Base-by-base conservation (phyloP, 2,329 filamentous ascomycete species). In the Alternaria atra region DNA sequence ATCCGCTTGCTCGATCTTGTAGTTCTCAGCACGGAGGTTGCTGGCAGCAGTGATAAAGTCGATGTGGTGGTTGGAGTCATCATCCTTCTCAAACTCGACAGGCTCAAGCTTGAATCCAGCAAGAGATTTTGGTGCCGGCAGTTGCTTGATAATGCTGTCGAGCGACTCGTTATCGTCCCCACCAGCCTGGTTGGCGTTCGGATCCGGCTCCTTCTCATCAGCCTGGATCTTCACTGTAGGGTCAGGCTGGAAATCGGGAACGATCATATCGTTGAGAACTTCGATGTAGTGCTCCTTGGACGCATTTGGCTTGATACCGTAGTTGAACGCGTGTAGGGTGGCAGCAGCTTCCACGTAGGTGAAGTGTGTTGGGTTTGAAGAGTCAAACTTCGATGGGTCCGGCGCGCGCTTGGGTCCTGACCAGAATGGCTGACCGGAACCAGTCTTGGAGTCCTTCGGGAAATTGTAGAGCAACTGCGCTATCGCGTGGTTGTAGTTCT, bases 41-140 rank as follows among this genome's bases (percentile, higher is more conserved):
- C 94, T 97, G 67, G 94, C 94, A 1, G 94, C 93, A 7, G 95
- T 96, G 81, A 99, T 98, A 84, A 99, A 99, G 80, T 98, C 95
- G 73, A 99, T 99, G 84, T 99, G 95, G 80, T 95, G 89, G 80
- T 99, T 99, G 52, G 91, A 92, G 79, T 99, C 96, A 73, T 99
- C 95, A 68, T 99, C 95, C 85, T 99, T 99, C 82, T 99, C 93
- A 73, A 99, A 99, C 72, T 98, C 95, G 6, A 98, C 95, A 3
- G 94, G 92, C 58, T 89, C 88, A 53, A 99, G 84, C 81, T 94
- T 94, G 86, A 96, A 97, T 34, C 93, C 93, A 27, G 92, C 90
- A 51, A 99, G 83, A 40, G 89, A 88, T 77, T 91, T 94, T 15
- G 94, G 89, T 5, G 90, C 83, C 1, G 95, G 95, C 32, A 99